Base-by-base conservation (phyloP, 305 asterid genomes). In the Lippia alba region DNA sequence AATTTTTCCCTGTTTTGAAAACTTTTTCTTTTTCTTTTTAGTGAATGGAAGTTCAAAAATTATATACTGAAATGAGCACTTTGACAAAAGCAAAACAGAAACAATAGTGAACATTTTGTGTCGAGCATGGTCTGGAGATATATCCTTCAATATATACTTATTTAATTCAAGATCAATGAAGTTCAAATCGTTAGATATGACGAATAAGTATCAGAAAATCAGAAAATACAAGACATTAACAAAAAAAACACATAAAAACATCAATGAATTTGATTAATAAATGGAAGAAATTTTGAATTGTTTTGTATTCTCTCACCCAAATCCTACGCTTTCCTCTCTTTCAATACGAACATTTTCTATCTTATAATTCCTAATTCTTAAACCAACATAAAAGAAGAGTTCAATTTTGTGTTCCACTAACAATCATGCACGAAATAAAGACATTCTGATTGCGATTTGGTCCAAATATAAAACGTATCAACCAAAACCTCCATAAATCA, bases 141-240 rank as follows among this genome's bases (percentile, higher is more conserved):
- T 24, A 24, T 24, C 30, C 30, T 24, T 24, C 30, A 24, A 24
- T 24, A 24, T 24, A 24, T 24, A 24, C 30, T 24, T 24, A 24
- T 24, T 24, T 24, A 24, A 24, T 1, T 24, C 30, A 24, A 24
- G 30, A 36, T 61, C 50, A 57, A 18, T 49, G 30, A 56, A 6
- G 19, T 33, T 64, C 17, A 70, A 33, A 5, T 46, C 4, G 14
- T n/a, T 41, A 61, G 19, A 49, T 33, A 14, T 24, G 12, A 24
- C 7, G 61, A 66, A 59, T 32, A 12, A 60, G 54, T 6, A 67
- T 50, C 73, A 49, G 10, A 54, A 66, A 40, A 14, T 55, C 6
- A 51, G 33, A 19, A 20, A 54, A 66, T 53, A 14, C 53, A 10
- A 61, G 46, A 19, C 45, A 18, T 3, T 18, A 59, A 9, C 14